Evolutionary conservation across 164 flowering plant genomes (phyloP).

Genomic region (Magnolia kwangsiensis): DNA sequence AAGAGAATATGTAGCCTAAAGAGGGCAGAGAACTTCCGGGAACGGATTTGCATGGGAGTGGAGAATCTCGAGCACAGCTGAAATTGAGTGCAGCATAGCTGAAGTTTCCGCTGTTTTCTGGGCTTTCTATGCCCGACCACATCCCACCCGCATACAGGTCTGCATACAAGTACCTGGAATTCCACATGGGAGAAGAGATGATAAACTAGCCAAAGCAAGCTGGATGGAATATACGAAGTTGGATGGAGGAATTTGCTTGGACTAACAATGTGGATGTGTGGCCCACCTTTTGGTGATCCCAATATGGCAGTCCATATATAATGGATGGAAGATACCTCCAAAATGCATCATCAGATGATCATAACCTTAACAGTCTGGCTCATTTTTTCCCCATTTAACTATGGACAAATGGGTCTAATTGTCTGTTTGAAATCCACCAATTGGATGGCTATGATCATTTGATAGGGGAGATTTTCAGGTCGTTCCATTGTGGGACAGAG

Average conservation of each 20-base stretch:
- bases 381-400: background rate
- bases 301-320: background rate
- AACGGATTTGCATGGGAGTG: slow-evolving; percentile 44
- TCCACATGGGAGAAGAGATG: slow-evolving; percentile 1
- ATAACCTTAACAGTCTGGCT: background rate
- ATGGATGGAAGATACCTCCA: too few species aligned
- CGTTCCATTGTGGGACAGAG: background rate
- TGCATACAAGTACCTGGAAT: slow-evolving; percentile 75
- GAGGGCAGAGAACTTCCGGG: slow-evolving; percentile 44
- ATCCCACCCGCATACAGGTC: slow-evolving; percentile 60
- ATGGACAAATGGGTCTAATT: background rate
- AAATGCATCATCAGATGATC: background rate
- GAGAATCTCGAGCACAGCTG: slow-evolving; percentile 65
- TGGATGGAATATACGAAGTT: background rate
- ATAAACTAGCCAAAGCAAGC: background rate
- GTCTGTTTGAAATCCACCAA: background rate
- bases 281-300: background rate
- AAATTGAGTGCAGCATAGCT: slow-evolving; percentile 39
- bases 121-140: slow-evolving; percentile 74
- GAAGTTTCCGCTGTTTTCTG: slow-evolving; percentile 73
- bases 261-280: background rate
- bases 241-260: background rate
- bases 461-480: too few species aligned
- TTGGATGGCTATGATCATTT: too few species aligned
- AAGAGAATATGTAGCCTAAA: slow-evolving; percentile 68